Conservation (phyloP, 1,139 yeast genomes). For the Ogataea hybrid region DNA sequence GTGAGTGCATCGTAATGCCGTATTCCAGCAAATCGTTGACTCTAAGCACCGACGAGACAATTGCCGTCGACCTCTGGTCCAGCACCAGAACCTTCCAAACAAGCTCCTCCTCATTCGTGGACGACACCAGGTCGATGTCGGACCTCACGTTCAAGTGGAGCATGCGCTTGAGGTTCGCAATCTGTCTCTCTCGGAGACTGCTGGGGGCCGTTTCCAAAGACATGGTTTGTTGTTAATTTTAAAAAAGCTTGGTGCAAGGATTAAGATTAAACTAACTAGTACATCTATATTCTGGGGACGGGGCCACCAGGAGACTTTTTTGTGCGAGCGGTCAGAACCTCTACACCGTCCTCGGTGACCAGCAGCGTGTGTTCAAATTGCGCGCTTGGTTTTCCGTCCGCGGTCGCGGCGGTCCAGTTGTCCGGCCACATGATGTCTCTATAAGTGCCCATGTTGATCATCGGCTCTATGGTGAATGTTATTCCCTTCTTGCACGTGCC, state of each 20-base stretch:
- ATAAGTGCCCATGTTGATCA: slow-evolving; percentile 87
- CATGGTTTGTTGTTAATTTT: slow-evolving; percentile 12
- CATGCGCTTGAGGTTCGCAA: slow-evolving; percentile 67
- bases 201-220: slow-evolving; percentile 18
- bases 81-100: slow-evolving; percentile 93
- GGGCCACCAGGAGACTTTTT: slow-evolving; percentile 89
- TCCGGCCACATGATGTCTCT: slow-evolving; percentile 94
- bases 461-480: slow-evolving; percentile 97
- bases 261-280: not conserved
- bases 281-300: slow-evolving; percentile 28
- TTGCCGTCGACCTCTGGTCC: slow-evolving; percentile 77
- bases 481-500: slow-evolving; percentile 96
- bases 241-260: slow-evolving; percentile 6
- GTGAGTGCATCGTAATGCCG: slow-evolving; percentile 87
- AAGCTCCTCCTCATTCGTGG: slow-evolving; percentile 55
- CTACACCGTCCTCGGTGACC: slow-evolving; percentile 93
- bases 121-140: slow-evolving; percentile 47
- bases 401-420: slow-evolving; percentile 92
- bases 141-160: slow-evolving; percentile 62
- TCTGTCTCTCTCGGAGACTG: slow-evolving; percentile 29
- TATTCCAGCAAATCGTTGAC: slow-evolving; percentile 86
- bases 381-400: slow-evolving; percentile 85
- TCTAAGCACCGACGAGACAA: slow-evolving; percentile 83
- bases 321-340: slow-evolving; percentile 80
- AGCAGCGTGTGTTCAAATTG: slow-evolving; percentile 94